phyloP scores from a whole-genome alignment of 805 yeast species.

The Pichia heedii region DNA sequence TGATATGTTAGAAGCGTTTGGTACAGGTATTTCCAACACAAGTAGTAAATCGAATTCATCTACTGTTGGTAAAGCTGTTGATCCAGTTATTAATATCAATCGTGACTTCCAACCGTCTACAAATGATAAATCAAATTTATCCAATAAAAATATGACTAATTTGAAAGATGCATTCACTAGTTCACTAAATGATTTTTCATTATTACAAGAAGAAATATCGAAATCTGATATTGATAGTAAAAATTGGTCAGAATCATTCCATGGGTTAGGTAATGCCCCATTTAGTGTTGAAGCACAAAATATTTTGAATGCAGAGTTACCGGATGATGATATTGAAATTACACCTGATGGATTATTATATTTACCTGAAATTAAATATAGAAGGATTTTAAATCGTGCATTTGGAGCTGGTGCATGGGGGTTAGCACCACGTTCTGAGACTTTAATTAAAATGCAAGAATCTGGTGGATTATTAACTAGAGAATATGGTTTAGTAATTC shows the following conservation, averaged over 20 bases:
- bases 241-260: conserved; percentile 84
- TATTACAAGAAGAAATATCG: not conserved
- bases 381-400: conserved; percentile 79
- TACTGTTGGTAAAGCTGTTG: conserved; percentile 5
- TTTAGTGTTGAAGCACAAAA: conserved; percentile 54
- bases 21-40: not conserved
- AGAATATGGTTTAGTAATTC: conserved; percentile 81
- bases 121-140: not conserved
- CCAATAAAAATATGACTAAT: too few relatives aligned
- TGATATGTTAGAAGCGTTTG: conserved; percentile 25
- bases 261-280: conserved; percentile 76
- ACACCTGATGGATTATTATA: conserved; percentile 92
- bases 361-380: conserved; percentile 90
- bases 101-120: conserved; percentile 3
- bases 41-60: not conserved
- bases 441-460: conserved; percentile 43
- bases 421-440: conserved; percentile 83
- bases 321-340: conserved; percentile 72
- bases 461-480: conserved; percentile 52
- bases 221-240: conserved; percentile 16
- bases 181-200: conserved; percentile 20
- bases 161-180: conserved; percentile 11
- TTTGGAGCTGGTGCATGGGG: conserved; percentile 99
- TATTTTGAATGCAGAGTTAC: conserved; percentile 54
- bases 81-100: conserved; percentile 21